Base-by-base conservation (phyloP, 768 basidiomycete species). In the Asterophora parasitica region DNA sequence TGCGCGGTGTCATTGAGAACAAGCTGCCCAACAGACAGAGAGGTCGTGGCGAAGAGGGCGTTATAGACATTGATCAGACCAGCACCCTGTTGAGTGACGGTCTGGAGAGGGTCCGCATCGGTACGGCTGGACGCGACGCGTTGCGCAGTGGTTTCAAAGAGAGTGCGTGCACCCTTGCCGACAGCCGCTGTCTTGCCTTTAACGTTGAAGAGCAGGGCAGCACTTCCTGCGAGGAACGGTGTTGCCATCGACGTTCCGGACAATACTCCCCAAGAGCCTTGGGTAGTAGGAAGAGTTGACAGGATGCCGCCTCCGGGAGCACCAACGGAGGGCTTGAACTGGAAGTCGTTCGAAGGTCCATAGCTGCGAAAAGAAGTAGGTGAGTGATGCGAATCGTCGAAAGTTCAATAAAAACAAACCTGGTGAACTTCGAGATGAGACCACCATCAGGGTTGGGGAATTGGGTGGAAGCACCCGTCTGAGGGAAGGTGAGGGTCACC, bases 1-100 rank as follows among this genome's bases (percentile, higher is more conserved):
- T 81, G 68, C 7, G 76, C 72, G 3, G 83, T 85, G 58, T 85
- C 83, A 52, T 87, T 86, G 33, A 83, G 62, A 31, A 78, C 54
- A n/a, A 85, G 65, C 56, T 83, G 75, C 11, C 74, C 71, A 4
- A 81, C 81, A 4, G 75, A 71, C 20, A 85, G 63, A 32, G 77
- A 58, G 4, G 80, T 75, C 0, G 69, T 73, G 4, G 75, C 65
- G 43, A 76, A 70, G 38, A 85, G 67, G 0, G 83, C 82, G 45
- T 76, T 70, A 60, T 73, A 79, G 10, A 79, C 77, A 49, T 85
- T 68, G 45, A 85, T 66, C 40, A 82, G 56, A 10, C 80, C 80
- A 10, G 77, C 73, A 37, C 80, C 80, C 53, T 78, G 77, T 48
- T 77, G 74, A 0, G 76, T 70, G 7, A 72, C 62, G 12, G 76